These are phyloP conservation scores for Cytidiella melzeri DNA, from an alignment of 768 basidiomycete species.

Conservation along the genomic window DNA sequence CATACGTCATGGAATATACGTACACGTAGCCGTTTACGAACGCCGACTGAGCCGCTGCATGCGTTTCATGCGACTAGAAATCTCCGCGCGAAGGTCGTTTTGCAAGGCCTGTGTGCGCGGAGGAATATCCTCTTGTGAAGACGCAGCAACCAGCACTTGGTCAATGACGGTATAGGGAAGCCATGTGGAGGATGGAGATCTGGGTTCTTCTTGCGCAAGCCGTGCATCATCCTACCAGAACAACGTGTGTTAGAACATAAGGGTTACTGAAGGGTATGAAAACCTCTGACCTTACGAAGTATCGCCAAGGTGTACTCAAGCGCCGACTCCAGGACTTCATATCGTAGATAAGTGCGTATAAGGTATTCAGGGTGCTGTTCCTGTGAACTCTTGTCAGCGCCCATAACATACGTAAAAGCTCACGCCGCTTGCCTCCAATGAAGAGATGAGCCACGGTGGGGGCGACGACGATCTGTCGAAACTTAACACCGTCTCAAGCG, in stretches of 20 bases:
- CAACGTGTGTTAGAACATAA: background rate
- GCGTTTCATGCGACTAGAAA: constrained; percentile 59
- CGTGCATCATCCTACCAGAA: constrained; percentile 43
- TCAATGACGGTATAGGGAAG: constrained; percentile 82
- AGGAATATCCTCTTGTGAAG: constrained; percentile 44
- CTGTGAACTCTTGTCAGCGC: constrained; percentile 26
- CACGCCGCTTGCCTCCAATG: constrained; percentile 51
- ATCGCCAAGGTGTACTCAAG: constrained; percentile 66
- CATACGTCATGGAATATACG: no score
- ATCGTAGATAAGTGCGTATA: constrained; percentile 71
- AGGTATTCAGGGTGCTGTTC: constrained; percentile 79
- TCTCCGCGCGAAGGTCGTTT: constrained; percentile 48
- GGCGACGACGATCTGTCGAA: constrained; percentile 53
- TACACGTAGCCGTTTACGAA: background rate
- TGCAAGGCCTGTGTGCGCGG: constrained; percentile 35
- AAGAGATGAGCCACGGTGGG: constrained; percentile 80
- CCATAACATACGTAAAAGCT: background rate
- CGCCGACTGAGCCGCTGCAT: constrained; percentile 56
- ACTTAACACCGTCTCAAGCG: constrained; percentile 71
- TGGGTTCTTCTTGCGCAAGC: constrained; percentile 45
- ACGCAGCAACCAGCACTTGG: constrained; percentile 66
- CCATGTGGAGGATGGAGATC: constrained; percentile 61
- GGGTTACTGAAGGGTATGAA: constrained; percentile 2
- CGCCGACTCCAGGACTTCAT: constrained; percentile 74
- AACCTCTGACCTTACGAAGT: constrained; percentile 57